These are phyloP conservation scores for Dendrobium catenatum DNA, from an alignment of 106 monocot species.

Conservation along the genomic window DNA sequence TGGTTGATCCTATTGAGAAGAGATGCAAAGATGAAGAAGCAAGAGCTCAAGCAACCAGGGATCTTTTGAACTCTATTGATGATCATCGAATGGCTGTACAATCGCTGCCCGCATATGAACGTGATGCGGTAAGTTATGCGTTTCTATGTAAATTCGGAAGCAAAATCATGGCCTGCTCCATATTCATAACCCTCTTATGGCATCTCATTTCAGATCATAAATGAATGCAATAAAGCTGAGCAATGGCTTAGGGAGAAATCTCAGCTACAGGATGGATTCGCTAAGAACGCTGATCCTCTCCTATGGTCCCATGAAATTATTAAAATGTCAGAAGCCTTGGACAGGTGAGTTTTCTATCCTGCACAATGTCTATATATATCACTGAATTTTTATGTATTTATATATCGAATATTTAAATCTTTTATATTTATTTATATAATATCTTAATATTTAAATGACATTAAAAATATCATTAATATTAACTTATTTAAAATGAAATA, in stretches of 20 bases:
- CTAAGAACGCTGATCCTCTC: slow-evolving; percentile 50
- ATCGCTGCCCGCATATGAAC: slow-evolving; percentile 28
- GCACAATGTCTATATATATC: too few species aligned
- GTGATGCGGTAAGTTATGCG: slow-evolving; percentile 43
- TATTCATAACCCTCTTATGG: not conserved
- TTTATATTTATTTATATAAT: too few species aligned
- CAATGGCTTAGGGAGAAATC: slow-evolving; percentile 75
- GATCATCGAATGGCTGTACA: slow-evolving; percentile 49
- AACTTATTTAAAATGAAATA: too few species aligned
- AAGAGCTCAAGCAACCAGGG: slow-evolving; percentile 55
- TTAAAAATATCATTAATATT: too few species aligned
- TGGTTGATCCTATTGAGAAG: slow-evolving; percentile 77
- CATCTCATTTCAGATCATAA: slow-evolving; percentile 34
- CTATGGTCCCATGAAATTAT: slow-evolving; percentile 76
- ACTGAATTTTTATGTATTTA: too few species aligned
- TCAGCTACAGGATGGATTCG: slow-evolving; percentile 61
- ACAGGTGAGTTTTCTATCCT: slow-evolving; percentile 28
- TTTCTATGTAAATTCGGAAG: not conserved
- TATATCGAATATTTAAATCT: too few species aligned
- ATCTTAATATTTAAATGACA: too few species aligned
- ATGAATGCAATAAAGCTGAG: slow-evolving; percentile 67
- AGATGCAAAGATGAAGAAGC: slow-evolving; percentile 72
- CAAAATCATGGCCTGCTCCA: not conserved
- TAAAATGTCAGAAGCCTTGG: slow-evolving; percentile 41
- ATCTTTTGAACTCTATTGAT: slow-evolving; percentile 55